Base-by-base conservation (phyloP, 176 grass and related monocot species). In the Hyparrhenia diplandra region DNA sequence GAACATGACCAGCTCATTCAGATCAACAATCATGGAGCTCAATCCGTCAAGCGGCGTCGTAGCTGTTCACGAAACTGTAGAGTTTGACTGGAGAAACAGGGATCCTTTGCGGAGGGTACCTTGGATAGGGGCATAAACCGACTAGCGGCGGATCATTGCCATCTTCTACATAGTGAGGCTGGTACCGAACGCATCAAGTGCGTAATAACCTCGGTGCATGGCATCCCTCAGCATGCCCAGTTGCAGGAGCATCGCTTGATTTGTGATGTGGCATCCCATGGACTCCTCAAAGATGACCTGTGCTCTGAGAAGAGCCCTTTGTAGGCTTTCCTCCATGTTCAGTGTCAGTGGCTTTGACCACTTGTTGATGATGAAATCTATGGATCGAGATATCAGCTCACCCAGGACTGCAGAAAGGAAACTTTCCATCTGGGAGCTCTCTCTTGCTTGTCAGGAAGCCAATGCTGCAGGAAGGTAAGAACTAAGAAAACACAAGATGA, bases 161-260 rank as follows among this genome's bases (percentile, higher is more conserved):
- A 0, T 29, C 10, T 2, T 67, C 32, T 8, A 6, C 24, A 24
- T 75, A 3, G 12, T 41, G 36, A 75, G 46, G 18, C 54, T 11
- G 28, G 20, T 69, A 84, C 24, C 60, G 49, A 69, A 69, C 12
- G 13, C 35, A 28, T 77, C 64, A 2, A 84, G 73, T 12, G 21
- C 5, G 51, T 84, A 84, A 21, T 31, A 58, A 24, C 82, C 72
- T 59, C 12, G 16, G 35, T 84, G 51, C 47, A 83, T 67, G 47
- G 46, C 46, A 1, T 84, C 24, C 5, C 18, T 76, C 18, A 77
- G 27, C 34, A 42, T 23, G 46, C 13, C 47, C 17, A 84, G 45
- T 18, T 76, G 72, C 1, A 4, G 62, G 5, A 40, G 14, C 43
- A 83, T 66, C 13, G 45, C 61, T n/a, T 29, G 45, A 63, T 83